Percentiles rank a stretch among this genome's conserved stretches.
Conservation (phyloP, 768 basidiomycete species). For the Boletus huronensis region DNA sequence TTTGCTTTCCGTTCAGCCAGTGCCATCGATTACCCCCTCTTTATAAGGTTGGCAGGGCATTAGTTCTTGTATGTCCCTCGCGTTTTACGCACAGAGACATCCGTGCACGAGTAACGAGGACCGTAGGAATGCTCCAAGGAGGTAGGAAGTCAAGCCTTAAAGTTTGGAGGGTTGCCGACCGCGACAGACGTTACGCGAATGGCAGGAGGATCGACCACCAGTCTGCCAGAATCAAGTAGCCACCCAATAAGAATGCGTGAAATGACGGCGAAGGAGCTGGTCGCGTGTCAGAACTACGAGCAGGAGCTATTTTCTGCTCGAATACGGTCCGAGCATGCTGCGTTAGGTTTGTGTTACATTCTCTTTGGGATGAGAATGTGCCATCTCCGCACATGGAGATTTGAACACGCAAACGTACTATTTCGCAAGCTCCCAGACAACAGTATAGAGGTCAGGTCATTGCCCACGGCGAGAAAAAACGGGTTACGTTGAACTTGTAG, state of each 20-base stretch:
- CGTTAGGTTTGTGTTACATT: background rate
- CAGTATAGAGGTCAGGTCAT: background rate
- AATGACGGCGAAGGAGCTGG: background rate
- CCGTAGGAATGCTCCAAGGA: background rate
- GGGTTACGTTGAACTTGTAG: background rate
- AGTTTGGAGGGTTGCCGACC: background rate
- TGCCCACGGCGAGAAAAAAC: background rate
- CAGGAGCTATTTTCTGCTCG: constrained; percentile 1
- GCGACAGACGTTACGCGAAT: background rate
- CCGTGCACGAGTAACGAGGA: background rate
- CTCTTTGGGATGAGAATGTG: background rate
- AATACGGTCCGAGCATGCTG: background rate
- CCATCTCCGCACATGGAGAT: background rate
- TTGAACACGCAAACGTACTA: background rate
- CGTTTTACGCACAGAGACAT: background rate
- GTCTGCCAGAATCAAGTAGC: background rate
- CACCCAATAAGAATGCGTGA: background rate
- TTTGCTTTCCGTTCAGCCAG: background rate
- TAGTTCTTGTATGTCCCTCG: background rate
- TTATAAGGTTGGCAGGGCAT: background rate
- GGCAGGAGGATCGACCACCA: background rate
- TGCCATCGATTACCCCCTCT: background rate
- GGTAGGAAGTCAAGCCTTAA: background rate
- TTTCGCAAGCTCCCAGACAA: background rate
- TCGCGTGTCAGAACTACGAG: background rate